A percentile compares a stretch with the other conserved stretches of the same genome.
phyloP scores from a whole-genome alignment of 2,329 filamentous ascomycete genomes.

The Byssoonygena ceratinophila region DNA sequence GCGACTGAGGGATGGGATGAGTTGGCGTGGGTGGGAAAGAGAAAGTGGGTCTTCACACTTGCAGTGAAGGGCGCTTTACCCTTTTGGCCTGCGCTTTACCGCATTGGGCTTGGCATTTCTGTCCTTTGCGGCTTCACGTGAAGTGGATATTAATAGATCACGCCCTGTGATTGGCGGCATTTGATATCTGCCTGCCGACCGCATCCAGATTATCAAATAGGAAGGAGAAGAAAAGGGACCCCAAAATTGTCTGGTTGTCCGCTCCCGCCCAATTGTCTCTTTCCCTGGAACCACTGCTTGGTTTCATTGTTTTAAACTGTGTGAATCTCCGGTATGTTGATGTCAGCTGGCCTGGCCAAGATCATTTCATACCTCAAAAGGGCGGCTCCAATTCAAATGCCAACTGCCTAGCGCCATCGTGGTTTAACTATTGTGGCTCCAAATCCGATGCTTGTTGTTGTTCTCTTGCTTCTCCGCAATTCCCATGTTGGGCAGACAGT shows the following conservation, averaged over 20 bases:
- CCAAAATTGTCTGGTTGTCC: not conserved
- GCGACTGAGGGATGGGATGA: constrained; percentile 3
- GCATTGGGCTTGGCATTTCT: not conserved
- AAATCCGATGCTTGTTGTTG: not conserved
- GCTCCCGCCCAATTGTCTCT: not conserved
- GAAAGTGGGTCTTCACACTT: constrained; percentile 3
- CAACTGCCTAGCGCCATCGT: constrained; percentile 3
- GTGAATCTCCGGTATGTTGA: too few relatives aligned
- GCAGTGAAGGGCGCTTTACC: not conserved
- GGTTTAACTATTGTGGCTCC: constrained; percentile 1
- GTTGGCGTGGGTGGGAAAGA: constrained; percentile 5
- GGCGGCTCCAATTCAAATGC: constrained; percentile 5
- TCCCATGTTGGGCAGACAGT: too few relatives aligned
- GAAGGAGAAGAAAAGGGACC: constrained; percentile 1
- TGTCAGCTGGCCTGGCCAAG: not conserved
- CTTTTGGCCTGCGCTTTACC: constrained; percentile 1
- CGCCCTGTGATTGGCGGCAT: not conserved
- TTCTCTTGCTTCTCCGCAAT: not conserved
- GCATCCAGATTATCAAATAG: not conserved
- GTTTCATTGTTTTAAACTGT: not conserved
- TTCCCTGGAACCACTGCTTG: not conserved
- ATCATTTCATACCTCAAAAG: not conserved
- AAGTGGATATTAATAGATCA: constrained; percentile 1
- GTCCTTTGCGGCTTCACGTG: not conserved
- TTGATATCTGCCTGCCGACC: not conserved